Conservation (phyloP, 176 grass and related monocot genomes). For the Raddia guianensis region DNA sequence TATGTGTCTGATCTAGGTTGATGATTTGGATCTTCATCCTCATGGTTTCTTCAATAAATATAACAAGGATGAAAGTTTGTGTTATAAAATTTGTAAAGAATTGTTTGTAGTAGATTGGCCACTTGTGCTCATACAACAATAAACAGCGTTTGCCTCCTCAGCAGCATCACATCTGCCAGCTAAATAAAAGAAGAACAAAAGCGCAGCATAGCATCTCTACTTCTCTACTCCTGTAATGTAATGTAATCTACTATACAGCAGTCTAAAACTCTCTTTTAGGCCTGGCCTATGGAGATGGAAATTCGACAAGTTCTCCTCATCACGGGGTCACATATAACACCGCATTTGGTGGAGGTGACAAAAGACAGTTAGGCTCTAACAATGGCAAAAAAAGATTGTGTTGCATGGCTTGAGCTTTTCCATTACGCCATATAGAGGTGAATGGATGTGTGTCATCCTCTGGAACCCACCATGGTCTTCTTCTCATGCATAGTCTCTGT, state of each 20-base stretch:
- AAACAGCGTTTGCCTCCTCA: too few species aligned
- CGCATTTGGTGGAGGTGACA: neutral
- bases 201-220: neutral
- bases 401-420: neutral
- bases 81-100: too few species aligned
- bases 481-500: slow-evolving; percentile 26
- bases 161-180: neutral
- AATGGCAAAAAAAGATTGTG: slow-evolving; percentile 6
- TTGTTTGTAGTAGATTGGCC: too few species aligned
- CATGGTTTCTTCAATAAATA: too few species aligned
- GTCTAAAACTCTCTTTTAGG: neutral
- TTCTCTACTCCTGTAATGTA: neutral
- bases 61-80: too few species aligned
- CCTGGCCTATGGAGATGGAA: neutral
- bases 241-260: slow-evolving; percentile 25
- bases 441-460: slow-evolving; percentile 5
- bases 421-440: slow-evolving; percentile 16
- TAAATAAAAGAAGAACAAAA: neutral
- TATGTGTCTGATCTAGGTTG: too few species aligned
- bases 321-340: neutral
- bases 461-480: slow-evolving; percentile 30
- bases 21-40: too few species aligned
- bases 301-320: slow-evolving; percentile 2
- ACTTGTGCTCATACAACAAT: neutral
- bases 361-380: slow-evolving; percentile 10